Conservation (phyloP, 2,329 filamentous ascomycete species). For the Pseudogymnoascus sp. region DNA sequence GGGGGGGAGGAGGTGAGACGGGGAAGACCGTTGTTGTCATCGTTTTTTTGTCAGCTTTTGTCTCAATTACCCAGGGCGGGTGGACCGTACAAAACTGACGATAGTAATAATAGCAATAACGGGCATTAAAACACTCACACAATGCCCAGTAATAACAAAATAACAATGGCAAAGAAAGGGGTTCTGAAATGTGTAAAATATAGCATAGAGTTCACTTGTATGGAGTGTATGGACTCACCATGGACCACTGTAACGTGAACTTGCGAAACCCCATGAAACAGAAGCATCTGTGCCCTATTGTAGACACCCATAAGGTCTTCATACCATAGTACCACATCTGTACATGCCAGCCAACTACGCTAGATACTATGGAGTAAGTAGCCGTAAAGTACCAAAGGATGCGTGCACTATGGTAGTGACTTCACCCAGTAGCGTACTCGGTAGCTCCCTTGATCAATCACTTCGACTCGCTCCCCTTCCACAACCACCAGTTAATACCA, state of each 20-base stretch:
- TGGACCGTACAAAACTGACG: background rate
- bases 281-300: conserved; percentile 3
- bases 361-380: background rate
- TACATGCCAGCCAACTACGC: background rate
- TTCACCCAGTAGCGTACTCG: conserved; percentile 4
- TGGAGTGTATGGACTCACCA: background rate
- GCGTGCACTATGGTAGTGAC: background rate
- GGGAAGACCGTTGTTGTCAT: background rate
- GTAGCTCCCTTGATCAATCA: conserved; percentile 8
- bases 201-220: background rate
- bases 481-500: background rate
- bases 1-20: background rate
- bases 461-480: background rate
- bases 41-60: background rate
- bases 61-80: background rate
- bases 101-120: background rate
- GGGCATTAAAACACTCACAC: no score
- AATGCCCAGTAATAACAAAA: background rate
- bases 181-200: background rate
- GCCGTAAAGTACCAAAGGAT: background rate
- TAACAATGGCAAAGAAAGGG: background rate
- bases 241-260: background rate
- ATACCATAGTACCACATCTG: background rate
- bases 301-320: background rate
- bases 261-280: conserved; percentile 6